Evolutionary conservation across 495 filamentous ascomycete species (phyloP), one percentile per base, ranked within the genome.

Genomic region (Baudoinia panamericana): DNA sequence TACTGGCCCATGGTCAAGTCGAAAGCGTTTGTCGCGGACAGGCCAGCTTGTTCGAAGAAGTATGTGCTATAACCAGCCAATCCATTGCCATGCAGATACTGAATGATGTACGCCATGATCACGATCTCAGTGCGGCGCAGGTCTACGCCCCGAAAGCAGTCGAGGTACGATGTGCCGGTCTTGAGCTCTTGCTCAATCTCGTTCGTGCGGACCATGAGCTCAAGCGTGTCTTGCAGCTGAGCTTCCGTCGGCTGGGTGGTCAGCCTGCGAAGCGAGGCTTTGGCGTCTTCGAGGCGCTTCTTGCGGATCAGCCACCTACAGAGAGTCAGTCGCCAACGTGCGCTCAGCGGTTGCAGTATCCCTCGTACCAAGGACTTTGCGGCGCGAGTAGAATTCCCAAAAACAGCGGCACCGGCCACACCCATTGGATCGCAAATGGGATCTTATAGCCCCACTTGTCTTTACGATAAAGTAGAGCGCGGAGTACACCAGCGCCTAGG

Each of bases 1-100:
- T 56, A 55, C 8, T 50, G 50, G 12, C 55, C 67, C 4, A 67
- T 36, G 12, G 38, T 48, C 47, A 56, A 50, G 39, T 55, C 51
- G 46, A 62, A 56, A 15, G 48, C 57, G 32, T 62, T 55, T 25
- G 56, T 44, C 16, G 46, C 11, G 1, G 37, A 34, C 1, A 62
- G 42, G 17, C 82, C 82, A 3, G 82, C 81, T 51, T 80, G 76
- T 43, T 76, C 63, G 33, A 82, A 61, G 61, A 86, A 86, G 52
- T 84, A 76, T 21, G 78, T 84, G 6, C 76, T 81, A 54, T 84
- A 88, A 46, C 81, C 79, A 33, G 75, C 80, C 54, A 88, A 83
- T 0, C 77, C 73, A 56, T 80, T 80, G 30, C 82, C 82, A 44
- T 73, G 75, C 2, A 86, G 60, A 34, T 80, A 82, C 55, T 90